Evolutionary conservation across 805 yeast genomes (phyloP).

Genomic region (Zygoascus biomembranicola): DNA sequence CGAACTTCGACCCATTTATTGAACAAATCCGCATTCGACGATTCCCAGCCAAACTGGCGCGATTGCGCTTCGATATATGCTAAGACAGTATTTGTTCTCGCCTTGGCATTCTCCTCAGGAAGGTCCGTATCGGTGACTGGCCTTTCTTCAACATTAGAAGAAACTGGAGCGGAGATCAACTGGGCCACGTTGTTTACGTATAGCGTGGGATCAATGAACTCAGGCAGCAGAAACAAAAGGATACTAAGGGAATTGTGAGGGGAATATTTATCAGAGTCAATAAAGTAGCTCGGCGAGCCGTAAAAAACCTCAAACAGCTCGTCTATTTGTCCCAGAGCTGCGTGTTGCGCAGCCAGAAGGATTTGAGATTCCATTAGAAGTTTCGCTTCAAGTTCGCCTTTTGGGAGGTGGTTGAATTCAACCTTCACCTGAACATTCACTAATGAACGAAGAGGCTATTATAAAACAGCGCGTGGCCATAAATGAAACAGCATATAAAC

Average conservation of each 20-base stretch:
- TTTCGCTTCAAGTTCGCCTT: background rate
- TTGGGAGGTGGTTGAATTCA: no score
- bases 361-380: background rate
- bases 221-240: conserved; percentile 25
- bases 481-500: conserved; percentile 14
- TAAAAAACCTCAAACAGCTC: conserved; percentile 5
- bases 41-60: conserved; percentile 18
- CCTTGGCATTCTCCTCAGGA: background rate
- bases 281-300: conserved; percentile 8
- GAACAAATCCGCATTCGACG: conserved; percentile 3
- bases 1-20: conserved; percentile 23
- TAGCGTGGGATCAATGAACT: conserved; percentile 17
- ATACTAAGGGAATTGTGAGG: conserved; percentile 24
- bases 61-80: conserved; percentile 12
- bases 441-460: conserved; percentile 15
- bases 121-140: conserved; percentile 9
- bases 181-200: conserved; percentile 8
- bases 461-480: conserved; percentile 17
- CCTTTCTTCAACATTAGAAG: background rate
- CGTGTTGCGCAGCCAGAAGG: conserved; percentile 10
- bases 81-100: conserved; percentile 10
- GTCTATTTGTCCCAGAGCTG: conserved; percentile 9
- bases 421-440: background rate
- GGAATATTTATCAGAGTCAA: conserved; percentile 11
- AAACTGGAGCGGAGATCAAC: background rate